Evolutionary conservation across 345 rosid genomes (phyloP), one percentile per base, ranked within the genome.

Genomic region (Microcos paniculata): DNA sequence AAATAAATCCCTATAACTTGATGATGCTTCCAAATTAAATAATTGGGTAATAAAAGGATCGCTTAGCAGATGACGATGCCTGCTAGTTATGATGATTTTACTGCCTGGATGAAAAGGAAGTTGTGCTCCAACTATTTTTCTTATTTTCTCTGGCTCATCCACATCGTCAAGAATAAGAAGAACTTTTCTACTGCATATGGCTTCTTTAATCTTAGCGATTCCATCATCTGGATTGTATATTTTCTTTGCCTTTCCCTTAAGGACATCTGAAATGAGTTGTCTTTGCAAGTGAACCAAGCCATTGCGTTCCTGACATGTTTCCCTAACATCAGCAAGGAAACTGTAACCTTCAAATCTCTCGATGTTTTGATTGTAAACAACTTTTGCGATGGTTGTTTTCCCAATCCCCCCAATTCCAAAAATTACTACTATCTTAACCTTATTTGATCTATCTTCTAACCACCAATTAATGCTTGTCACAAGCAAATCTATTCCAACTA

Each of bases 261-360:
- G 23, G 26, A 84, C 26, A 43, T 84, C 77, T 0, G 79, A 81
- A 33, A 76, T 76, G 73, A 84, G 84, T 31, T 77, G 40, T 19
- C 6, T 61, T 24, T 81, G 81, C 24, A 84, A 33, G 3, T 13
- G 55, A 62, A 18, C 51, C 31, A 66, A 63, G 11, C 87, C 85
- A 18, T 72, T 46, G 0, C 31, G 71, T 23, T 71, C 62, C 26
- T 48, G 69, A 2, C 24, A 28, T 1, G 13, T n/a, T 75, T 82
- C 82, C 69, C 77, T 66, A 56, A 84, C 61, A 68, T 76, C 58
- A 38, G 74, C 76, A 28, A 84, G 63, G 73, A 82, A 84, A 77
- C 85, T 40, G 0, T 71, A 35, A 1, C 68, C 79, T 33, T 84
- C 76, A 74, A 81, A 84, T 43, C 16, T 59, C 31, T 19, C 3